These are phyloP conservation scores for Cytidiella melzeri DNA, from an alignment of 768 basidiomycete species.

Conservation along the genomic window DNA sequence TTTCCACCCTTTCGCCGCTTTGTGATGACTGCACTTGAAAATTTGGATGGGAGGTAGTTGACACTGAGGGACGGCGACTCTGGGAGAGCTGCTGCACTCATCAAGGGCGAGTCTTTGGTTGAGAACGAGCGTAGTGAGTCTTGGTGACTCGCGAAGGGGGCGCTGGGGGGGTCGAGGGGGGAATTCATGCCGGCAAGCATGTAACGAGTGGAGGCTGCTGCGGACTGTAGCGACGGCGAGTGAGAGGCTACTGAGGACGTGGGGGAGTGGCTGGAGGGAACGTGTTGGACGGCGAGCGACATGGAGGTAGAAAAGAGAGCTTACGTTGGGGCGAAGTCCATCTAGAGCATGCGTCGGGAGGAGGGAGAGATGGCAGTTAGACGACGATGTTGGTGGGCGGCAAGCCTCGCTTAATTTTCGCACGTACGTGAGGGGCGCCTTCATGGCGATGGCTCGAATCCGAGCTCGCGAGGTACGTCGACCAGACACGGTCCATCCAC, in stretches of 20 bases:
- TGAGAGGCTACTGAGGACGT: constrained; percentile 32
- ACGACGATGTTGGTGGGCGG: constrained; percentile 8
- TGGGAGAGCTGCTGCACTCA: constrained; percentile 11
- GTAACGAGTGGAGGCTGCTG: constrained; percentile 41
- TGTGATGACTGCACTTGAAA: constrained; percentile 44
- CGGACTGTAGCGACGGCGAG: constrained; percentile 39
- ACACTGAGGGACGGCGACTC: constrained; percentile 41
- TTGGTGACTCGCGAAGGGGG: constrained; percentile 31
- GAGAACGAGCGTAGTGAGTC: constrained; percentile 21
- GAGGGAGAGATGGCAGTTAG: constrained; percentile 11
- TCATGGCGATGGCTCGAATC: constrained; percentile 11
- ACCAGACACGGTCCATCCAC: constrained; percentile 48
- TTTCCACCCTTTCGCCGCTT: constrained; percentile 35
- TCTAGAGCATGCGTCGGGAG: constrained; percentile 18
- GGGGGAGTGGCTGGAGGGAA: constrained; percentile 19
- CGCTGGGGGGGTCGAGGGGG: constrained; percentile 34
- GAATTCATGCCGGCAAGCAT: constrained; percentile 34
- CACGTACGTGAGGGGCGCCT: constrained; percentile 14
- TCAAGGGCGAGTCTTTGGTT: constrained; percentile 21
- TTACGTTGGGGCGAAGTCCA: constrained; percentile 19
- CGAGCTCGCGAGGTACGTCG: constrained; percentile 35
- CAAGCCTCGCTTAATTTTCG: constrained; percentile 12
- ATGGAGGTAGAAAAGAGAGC: constrained; percentile 7
- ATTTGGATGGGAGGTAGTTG: constrained; percentile 76
- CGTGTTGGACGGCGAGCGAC: constrained; percentile 4